Conservation (phyloP, 2,329 filamentous ascomycete species). For the Ophiostoma perfectum region DNA sequence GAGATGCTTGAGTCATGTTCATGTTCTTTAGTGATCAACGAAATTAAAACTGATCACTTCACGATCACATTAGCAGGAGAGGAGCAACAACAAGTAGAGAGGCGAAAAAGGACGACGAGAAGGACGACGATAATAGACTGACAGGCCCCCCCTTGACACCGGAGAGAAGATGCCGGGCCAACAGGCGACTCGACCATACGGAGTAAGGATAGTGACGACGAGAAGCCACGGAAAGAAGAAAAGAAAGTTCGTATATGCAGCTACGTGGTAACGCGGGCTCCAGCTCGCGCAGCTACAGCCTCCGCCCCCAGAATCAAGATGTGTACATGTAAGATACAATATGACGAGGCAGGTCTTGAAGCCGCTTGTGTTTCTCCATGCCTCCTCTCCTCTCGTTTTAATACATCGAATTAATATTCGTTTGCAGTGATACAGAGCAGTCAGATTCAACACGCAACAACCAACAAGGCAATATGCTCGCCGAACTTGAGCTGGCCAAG, state of each 20-base stretch:
- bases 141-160: background rate
- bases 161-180: conserved; percentile 7
- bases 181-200: background rate
- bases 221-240: background rate
- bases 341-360: background rate
- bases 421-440: background rate
- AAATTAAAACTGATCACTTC: background rate
- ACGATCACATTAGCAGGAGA: background rate
- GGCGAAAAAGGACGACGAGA: background rate
- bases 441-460: background rate
- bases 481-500: too few relatives aligned
- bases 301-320: background rate
- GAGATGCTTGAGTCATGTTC: background rate
- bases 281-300: background rate
- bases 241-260: background rate
- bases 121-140: background rate
- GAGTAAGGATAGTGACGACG: background rate
- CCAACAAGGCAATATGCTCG: background rate
- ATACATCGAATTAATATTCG: background rate
- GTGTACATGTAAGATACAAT: background rate
- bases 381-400: background rate
- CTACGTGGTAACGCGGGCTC: background rate
- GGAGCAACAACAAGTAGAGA: background rate
- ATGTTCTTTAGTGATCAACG: too few relatives aligned
- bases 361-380: background rate